Base-by-base conservation (phyloP, 345 rosid genomes). In the Pelargonium nanum region DNA sequence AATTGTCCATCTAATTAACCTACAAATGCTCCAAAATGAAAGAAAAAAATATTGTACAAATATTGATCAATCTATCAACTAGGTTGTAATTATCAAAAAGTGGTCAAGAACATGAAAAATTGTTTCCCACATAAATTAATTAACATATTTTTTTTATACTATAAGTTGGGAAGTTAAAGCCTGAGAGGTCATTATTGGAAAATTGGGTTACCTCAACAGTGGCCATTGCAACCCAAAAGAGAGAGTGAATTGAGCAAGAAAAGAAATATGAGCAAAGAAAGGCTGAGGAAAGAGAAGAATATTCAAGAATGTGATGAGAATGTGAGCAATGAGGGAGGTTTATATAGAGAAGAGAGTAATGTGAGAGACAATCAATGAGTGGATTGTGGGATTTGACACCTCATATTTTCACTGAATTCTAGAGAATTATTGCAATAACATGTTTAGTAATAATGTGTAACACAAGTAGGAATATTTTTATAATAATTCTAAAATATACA, bases 201-300 rank as follows among this genome's bases (percentile, higher is more conserved):
- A 4, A 45, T 55, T 55, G 16, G 19, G 56, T 53, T 77, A 81
- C 91, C 87, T 85, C 83, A 30, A 26, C 91, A 55, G 82, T 70
- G 68, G 91, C 91, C 91, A 85, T 74, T 9, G 25, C 16, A 52
- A 17, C 1, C 15, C 9, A 21, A 52, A 60, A 57, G 6, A 9
- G 24, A 45, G 45, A 23, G 26, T 30, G 22, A 9, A 51, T 20
- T 2, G 24, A 57, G 12, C 48, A 23, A 19, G 2, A 21, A 28
- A 10, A 24, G 26, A 22, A 50, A 66, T 55, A 23, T 48, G 20
- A 53, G 0, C 1, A 22, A 22, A 1, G 9, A 13, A 19, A 30
- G 23, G 56, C 19, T 9, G 7, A 64, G 23, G 48, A 45, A 57
- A 30, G 6, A 15, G 53, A 52, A 23, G 56, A 28, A 56, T 4